Base-by-base conservation (phyloP, 352 stramenopile species). In the Globisporangium nunn region DNA sequence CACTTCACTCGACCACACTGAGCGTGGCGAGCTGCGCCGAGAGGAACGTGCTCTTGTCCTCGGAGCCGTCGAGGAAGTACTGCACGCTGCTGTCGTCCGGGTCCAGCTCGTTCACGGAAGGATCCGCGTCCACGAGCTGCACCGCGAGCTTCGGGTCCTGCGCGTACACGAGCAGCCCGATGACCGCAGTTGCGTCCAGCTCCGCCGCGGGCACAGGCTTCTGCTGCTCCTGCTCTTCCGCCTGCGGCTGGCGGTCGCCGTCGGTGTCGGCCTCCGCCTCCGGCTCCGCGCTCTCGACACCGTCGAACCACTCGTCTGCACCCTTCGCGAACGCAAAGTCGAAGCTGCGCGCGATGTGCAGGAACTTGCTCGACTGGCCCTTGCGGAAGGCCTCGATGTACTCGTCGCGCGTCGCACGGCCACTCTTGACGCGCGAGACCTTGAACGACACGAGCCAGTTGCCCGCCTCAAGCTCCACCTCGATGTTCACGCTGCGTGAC, bases 111-210 rank as follows among this genome's bases (percentile, higher is more conserved):
- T 60, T 43, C 8, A 54, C 56, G 7, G 50, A 51, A 18, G 58
- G 52, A 15, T 66, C 47, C 2, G 52, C 46, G 33, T 59, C 55
- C 40, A 62, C 49, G 10, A 67, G 54, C 28, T 60, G 44, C 15
- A 69, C 62, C 52, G 50, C 39, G 8, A 67, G 60, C 51, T 54
- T 50, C 6, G 59, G 62, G 49, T 77, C 69, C 50, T 66, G 64
- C 8, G 70, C 62, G 48, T 78, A 67, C 28, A 75, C 63, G 39
- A 69, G 67, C 6, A 78, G 49, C 12, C 70, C 70, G 28, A 78
- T 49, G 11, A 70, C 57, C 6, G 54, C 59, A 12, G 61, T 62
- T 17, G 59, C 58, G 37, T 74, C 64, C 18, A 58, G 35, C 28
- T 74, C 67, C 14, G 47, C 41, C 6, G 45, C 50, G 6, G 54